phyloP scores from a whole-genome alignment of 176 grass and related monocot species.

The Bolboschoenus planiculmis region DNA sequence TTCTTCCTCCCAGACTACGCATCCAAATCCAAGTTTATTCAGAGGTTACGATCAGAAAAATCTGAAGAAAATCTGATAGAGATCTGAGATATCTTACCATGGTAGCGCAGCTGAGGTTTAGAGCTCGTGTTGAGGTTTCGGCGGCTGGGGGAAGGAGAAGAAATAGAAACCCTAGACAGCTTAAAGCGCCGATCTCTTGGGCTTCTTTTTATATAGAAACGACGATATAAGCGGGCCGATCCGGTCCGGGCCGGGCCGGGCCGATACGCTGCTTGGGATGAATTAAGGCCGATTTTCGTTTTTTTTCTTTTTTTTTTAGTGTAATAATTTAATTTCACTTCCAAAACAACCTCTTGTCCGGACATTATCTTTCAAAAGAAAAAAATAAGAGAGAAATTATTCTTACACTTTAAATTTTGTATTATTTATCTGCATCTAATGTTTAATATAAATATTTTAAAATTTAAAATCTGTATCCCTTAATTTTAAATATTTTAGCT shows the following conservation, averaged over 20 bases:
- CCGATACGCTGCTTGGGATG: neutral
- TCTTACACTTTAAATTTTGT: no score
- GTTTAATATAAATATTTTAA: no score
- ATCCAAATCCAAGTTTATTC: neutral
- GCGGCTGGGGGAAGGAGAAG: neutral
- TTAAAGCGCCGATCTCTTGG: neutral
- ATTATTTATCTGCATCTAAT: no score
- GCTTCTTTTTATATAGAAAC: neutral
- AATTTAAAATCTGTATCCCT: no score
- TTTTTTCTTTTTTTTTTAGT: neutral
- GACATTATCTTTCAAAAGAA: no score
- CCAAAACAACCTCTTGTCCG: no score
- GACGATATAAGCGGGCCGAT: slow-evolving; percentile 1
- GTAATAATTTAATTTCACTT: no score
- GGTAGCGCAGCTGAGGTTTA: slow-evolving; percentile 17
- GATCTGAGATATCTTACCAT: slow-evolving; percentile 49
- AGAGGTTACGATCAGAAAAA: neutral
- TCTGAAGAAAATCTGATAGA: neutral
- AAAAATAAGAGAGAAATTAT: no score
- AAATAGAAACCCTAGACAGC: slow-evolving; percentile 9
- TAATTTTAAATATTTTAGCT: no score
- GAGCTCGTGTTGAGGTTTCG: neutral
- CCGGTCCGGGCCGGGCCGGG: neutral
- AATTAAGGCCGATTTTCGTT: neutral
- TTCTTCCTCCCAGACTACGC: slow-evolving; percentile 68